phyloP scores from a whole-genome alignment of 139 green algal genomes.

The Chlamydomonas urium region DNA sequence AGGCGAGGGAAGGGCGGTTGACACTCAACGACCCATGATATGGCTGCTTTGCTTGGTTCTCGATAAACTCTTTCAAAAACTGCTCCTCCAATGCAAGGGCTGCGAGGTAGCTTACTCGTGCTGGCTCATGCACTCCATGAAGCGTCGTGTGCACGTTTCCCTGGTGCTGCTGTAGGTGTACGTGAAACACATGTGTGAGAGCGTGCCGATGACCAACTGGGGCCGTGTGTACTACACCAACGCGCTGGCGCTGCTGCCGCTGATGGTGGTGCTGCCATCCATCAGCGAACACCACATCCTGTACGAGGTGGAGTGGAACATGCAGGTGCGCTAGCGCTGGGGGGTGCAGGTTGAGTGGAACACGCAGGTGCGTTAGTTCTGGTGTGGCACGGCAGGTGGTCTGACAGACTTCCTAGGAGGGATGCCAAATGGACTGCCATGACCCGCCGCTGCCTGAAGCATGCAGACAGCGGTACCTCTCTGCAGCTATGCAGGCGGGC shows the following conservation, averaged over 20 bases:
- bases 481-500: too few relatives aligned
- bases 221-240: conserved; percentile 72
- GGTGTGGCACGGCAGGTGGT: too few relatives aligned
- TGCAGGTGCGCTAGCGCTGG: conserved; percentile 7
- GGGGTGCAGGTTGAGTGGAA: not conserved
- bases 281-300: not conserved
- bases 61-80: too few relatives aligned
- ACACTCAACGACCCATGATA: conserved; percentile 41
- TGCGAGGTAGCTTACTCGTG: too few relatives aligned
- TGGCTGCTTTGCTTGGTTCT: too few relatives aligned
- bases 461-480: too few relatives aligned
- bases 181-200: conserved; percentile 68
- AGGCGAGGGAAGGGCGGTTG: conserved; percentile 28
- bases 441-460: too few relatives aligned
- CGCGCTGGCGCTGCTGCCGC: conserved; percentile 30
- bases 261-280: conserved; percentile 21
- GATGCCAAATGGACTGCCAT: too few relatives aligned
- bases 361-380: not conserved
- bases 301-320: not conserved
- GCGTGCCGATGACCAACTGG: conserved; percentile 70
- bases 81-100: too few relatives aligned
- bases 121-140: too few relatives aligned
- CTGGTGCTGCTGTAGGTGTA: conserved; percentile 13
- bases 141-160: too few relatives aligned
- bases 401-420: too few relatives aligned